Evolutionary conservation across 805 yeast genomes (phyloP).

Genomic region (Limtongozyma cylindracea): DNA sequence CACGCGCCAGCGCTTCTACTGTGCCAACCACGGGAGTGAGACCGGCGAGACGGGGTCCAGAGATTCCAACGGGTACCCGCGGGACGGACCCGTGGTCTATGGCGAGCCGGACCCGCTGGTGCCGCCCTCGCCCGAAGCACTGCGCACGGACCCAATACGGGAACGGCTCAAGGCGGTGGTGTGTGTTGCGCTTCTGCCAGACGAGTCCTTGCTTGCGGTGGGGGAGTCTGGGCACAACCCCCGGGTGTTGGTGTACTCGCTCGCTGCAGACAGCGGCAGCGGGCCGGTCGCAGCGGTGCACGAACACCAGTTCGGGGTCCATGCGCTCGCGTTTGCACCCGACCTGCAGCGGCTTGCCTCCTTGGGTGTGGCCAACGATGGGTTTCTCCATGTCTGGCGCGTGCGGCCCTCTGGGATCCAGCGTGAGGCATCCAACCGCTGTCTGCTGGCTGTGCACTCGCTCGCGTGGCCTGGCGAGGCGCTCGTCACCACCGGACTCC

Average conservation of each 20-base stretch:
- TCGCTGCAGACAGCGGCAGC: conserved; percentile 19
- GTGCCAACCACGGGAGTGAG: no score
- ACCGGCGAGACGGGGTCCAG: conserved; percentile 1
- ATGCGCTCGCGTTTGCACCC: conserved; percentile 26
- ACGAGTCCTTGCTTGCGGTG: conserved; percentile 26
- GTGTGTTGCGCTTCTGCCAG: conserved; percentile 33
- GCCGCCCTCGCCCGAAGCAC: no score
- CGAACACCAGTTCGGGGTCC: conserved; percentile 46
- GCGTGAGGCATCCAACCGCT: no score
- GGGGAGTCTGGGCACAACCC: conserved; percentile 58
- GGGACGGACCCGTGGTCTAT: conserved; percentile 8
- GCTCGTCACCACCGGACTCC: no score
- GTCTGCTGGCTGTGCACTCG: no score
- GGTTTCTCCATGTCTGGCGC: conserved; percentile 42
- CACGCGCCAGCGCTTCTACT: no score
- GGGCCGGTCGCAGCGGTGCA: conserved; percentile 25
- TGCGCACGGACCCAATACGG: conserved; percentile 7
- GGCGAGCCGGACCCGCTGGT: not conserved
- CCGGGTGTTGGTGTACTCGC: conserved; percentile 29
- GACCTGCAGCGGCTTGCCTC: conserved; percentile 31
- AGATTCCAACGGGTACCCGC: conserved; percentile 6
- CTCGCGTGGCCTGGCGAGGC: no score
- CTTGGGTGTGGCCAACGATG: conserved; percentile 45
- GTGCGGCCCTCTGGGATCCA: no score
- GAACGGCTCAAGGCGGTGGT: conserved; percentile 23